Conservation (phyloP, 805 yeast species). For the Saccharomycopsis babjevae region DNA sequence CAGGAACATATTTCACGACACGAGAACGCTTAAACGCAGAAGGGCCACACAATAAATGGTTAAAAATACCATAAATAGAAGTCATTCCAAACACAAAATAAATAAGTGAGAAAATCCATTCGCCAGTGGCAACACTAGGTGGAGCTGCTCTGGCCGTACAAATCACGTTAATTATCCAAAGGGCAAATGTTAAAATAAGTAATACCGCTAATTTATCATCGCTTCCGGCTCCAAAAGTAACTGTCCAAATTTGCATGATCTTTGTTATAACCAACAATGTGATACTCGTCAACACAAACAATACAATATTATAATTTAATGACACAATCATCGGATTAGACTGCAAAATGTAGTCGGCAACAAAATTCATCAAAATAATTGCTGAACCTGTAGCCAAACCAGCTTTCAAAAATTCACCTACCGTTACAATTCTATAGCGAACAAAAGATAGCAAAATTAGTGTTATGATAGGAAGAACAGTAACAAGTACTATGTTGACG, state of each 20-base stretch:
- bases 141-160: slow-evolving; percentile 36
- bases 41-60: slow-evolving; percentile 21
- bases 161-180: slow-evolving; percentile 44
- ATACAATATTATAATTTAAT: slow-evolving; percentile 38
- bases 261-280: slow-evolving; percentile 46
- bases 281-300: slow-evolving; percentile 37
- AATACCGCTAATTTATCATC: slow-evolving; percentile 43
- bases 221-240: slow-evolving; percentile 22
- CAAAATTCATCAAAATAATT: slow-evolving; percentile 27
- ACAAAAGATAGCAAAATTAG: slow-evolving; percentile 38
- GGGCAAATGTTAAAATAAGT: slow-evolving; percentile 38
- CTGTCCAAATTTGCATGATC: slow-evolving; percentile 30
- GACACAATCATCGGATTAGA: slow-evolving; percentile 43
- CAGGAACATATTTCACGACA: neutral
- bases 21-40: slow-evolving; percentile 22
- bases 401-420: neutral
- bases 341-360: slow-evolving; percentile 32
- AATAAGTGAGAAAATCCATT: slow-evolving; percentile 32
- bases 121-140: slow-evolving; percentile 38
- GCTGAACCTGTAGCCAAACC: slow-evolving; percentile 45
- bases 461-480: slow-evolving; percentile 44
- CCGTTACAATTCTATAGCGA: slow-evolving; percentile 24
- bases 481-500: slow-evolving; percentile 43
- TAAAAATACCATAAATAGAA: slow-evolving; percentile 33
- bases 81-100: slow-evolving; percentile 30